Conservation (phyloP, 108 stramenopile genomes). For the Chaetoceros tenuissimus region DNA sequence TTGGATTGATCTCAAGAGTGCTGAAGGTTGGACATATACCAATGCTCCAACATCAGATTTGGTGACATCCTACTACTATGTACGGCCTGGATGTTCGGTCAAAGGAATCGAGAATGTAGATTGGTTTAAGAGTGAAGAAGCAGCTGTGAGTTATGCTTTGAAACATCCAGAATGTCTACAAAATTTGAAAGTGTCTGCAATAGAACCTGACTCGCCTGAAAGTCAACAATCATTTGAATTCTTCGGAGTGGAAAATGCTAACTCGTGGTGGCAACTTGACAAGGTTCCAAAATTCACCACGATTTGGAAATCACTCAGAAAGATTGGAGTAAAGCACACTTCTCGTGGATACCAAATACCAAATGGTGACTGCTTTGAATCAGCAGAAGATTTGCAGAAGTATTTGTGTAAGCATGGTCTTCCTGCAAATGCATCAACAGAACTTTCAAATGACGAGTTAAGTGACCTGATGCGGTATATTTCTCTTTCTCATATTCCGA, state of each 20-base stretch:
- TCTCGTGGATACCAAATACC: not conserved
- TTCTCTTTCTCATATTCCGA: not conserved
- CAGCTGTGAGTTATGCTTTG: not conserved
- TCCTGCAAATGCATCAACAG: not conserved
- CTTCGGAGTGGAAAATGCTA: not conserved
- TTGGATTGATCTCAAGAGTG: no score
- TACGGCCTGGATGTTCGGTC: no score
- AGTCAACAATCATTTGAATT: not conserved
- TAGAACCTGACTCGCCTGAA: not conserved
- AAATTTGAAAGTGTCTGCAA: not conserved
- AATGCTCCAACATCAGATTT: no score
- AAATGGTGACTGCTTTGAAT: not conserved
- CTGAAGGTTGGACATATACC: no score
- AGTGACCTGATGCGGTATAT: not conserved
- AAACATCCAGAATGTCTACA: not conserved
- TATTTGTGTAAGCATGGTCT: not conserved
- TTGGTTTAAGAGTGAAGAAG: not conserved
- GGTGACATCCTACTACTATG: no score
- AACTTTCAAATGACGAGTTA: not conserved
- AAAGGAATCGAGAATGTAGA: no score
- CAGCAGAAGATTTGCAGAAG: not conserved
- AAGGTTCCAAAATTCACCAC: not conserved
- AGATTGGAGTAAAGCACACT: not conserved
- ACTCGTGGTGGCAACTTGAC: not conserved
- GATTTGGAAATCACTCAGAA: not conserved